Percentiles rank a stretch among this genome's conserved stretches.
Conservation (phyloP, 768 basidiomycete genomes). For the Sarcodon aspratus region DNA sequence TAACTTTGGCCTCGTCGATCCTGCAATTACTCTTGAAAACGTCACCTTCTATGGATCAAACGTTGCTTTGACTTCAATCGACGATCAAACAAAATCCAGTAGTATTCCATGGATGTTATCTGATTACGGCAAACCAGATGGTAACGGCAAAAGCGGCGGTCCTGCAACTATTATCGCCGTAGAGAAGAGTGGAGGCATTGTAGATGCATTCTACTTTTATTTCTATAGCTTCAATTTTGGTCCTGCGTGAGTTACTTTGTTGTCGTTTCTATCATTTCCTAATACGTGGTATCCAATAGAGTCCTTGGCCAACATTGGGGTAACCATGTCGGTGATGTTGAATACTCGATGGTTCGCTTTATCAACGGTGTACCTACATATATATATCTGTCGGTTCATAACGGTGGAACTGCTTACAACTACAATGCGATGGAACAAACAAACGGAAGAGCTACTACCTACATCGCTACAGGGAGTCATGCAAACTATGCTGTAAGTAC, state of each 20-base stretch:
- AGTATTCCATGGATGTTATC: slow-evolving; percentile 2
- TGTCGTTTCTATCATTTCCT: neutral
- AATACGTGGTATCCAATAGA: neutral
- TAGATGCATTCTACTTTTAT: slow-evolving; percentile 23
- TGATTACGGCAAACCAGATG: slow-evolving; percentile 11
- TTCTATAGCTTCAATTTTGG: slow-evolving; percentile 20
- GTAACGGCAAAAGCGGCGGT: slow-evolving; percentile 11
- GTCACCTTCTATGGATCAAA: slow-evolving; percentile 5
- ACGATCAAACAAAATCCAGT: slow-evolving; percentile 1
- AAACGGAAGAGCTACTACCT: slow-evolving; percentile 13
- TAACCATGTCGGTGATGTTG: slow-evolving; percentile 23
- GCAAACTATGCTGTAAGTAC: slow-evolving; percentile 14
- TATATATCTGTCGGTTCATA: slow-evolving; percentile 20
- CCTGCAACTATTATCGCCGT: slow-evolving; percentile 20
- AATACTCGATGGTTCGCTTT: slow-evolving; percentile 24
- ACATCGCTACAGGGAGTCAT: slow-evolving; percentile 16
- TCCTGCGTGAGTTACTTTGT: slow-evolving; percentile 2
- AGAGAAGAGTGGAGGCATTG: slow-evolving; percentile 14
- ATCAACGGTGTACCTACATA: slow-evolving; percentile 14
- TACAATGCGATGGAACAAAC: slow-evolving; percentile 12
- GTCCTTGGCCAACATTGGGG: slow-evolving; percentile 15
- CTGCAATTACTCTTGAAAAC: slow-evolving; percentile 9
- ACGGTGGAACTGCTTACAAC: slow-evolving; percentile 15
- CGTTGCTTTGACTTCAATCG: slow-evolving; percentile 12
- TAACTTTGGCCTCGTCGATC: slow-evolving; percentile 6